Conservation (phyloP, 768 basidiomycete genomes). For the Stropharia rugosoannulata region DNA sequence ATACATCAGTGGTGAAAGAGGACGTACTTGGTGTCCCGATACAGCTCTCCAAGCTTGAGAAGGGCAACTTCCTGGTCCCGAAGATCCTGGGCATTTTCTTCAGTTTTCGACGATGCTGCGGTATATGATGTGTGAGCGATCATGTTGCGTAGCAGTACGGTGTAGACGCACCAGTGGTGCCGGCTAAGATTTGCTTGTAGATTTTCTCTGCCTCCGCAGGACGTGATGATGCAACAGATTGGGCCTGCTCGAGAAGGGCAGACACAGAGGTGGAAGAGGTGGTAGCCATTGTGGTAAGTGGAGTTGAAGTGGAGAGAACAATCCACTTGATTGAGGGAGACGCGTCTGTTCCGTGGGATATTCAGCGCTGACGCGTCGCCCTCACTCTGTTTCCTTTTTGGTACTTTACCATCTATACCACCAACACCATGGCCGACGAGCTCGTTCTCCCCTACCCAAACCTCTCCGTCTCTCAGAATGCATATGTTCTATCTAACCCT, state of each 20-base stretch:
- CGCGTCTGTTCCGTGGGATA: conserved; percentile 36
- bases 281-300: conserved; percentile 19
- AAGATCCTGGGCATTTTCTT: conserved; percentile 55
- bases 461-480: conserved; percentile 74
- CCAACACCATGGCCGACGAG: conserved; percentile 73
- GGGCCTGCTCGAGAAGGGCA: conserved; percentile 58
- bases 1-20: not conserved
- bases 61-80: conserved; percentile 85
- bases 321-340: conserved; percentile 12
- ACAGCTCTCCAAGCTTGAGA: conserved; percentile 82
- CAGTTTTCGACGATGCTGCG: conserved; percentile 9
- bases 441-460: conserved; percentile 85
- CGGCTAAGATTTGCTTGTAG: conserved; percentile 67
- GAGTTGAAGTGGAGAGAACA: conserved; percentile 1
- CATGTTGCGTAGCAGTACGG: no score
- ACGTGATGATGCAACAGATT: conserved; percentile 32
- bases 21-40: conserved; percentile 80
- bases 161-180: conserved; percentile 30
- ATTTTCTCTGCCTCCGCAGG: conserved; percentile 67
- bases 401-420: conserved; percentile 11
- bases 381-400: not conserved
- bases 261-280: conserved; percentile 27
- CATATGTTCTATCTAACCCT: conserved; percentile 70
- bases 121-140: not conserved
- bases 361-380: conserved; percentile 33